Percentiles rank a stretch among this genome's conserved stretches.
These are phyloP conservation scores for Carpinus viminea DNA, from an alignment of 306 rosid species.

Conservation along the genomic window DNA sequence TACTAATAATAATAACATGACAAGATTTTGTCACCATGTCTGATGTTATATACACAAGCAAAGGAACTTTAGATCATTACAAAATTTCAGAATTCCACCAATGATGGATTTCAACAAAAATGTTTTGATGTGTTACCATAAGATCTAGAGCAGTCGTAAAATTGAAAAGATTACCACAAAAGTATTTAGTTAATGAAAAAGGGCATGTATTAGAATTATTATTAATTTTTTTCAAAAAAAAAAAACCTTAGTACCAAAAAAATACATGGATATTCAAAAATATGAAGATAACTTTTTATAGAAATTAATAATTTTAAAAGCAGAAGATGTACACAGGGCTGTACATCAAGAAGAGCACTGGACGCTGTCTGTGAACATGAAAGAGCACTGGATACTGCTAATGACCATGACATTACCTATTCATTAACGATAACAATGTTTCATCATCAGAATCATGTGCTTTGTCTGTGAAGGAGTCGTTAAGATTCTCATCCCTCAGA, in stretches of 20 bases:
- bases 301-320: not conserved
- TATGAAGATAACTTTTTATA: not conserved
- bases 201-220: not conserved
- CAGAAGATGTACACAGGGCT: not conserved
- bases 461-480: slow-evolving; percentile 33
- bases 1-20: not conserved
- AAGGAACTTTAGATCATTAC: not conserved
- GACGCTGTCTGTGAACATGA: not conserved
- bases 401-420: slow-evolving; percentile 43
- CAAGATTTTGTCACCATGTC: not conserved
- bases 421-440: slow-evolving; percentile 57
- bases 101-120: not conserved
- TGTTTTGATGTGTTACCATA: not conserved
- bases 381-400: not conserved
- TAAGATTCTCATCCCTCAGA: slow-evolving; percentile 39
- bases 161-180: not conserved
- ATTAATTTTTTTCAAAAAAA: too few relatives aligned
- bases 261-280: not conserved
- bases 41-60: not conserved
- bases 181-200: not conserved
- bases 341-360: not conserved
- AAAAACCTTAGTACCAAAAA: not conserved
- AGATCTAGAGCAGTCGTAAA: not conserved
- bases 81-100: not conserved
- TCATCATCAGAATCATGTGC: slow-evolving; percentile 66